Evolutionary conservation across 1,284 basidiomycete species (phyloP).

Genomic region (Peniophora sp.): DNA sequence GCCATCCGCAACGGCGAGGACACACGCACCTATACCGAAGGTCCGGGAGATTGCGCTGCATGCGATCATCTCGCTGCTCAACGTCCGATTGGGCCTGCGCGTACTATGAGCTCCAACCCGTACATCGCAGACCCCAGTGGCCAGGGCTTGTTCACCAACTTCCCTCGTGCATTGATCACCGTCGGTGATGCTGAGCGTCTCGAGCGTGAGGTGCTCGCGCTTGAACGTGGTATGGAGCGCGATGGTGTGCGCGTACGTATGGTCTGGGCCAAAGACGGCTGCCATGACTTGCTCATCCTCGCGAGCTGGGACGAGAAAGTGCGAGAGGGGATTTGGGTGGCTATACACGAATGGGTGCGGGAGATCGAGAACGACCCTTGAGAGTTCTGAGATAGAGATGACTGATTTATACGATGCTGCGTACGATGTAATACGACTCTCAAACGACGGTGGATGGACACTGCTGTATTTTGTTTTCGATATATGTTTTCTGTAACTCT

Average conservation of each 20-base stretch:
- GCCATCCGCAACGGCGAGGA: constrained; percentile 5
- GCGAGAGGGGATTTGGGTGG: constrained; percentile 21
- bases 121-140: constrained; percentile 21
- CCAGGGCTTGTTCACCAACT: constrained; percentile 34
- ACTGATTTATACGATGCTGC: too few relatives aligned
- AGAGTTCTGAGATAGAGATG: too few relatives aligned
- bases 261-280: constrained; percentile 26
- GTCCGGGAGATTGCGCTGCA: constrained; percentile 2
- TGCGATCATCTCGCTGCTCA: constrained; percentile 14
- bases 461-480: too few relatives aligned
- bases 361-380: constrained; percentile 8
- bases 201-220: constrained; percentile 25
- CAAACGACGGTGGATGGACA: too few relatives aligned
- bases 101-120: constrained; percentile 12
- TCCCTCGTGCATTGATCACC: constrained; percentile 34
- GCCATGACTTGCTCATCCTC: constrained; percentile 28
- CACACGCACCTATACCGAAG: constrained; percentile 10
- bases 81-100: not conserved
- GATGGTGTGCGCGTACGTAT: constrained; percentile 25
- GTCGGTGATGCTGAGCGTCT: constrained; percentile 30
- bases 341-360: constrained; percentile 22
- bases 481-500: too few relatives aligned
- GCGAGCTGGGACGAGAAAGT: constrained; percentile 27
- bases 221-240: constrained; percentile 26
- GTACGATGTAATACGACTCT: too few relatives aligned